Evolutionary conservation across 1,284 basidiomycete genomes (phyloP), one percentile per base, ranked within the genome.

Genomic region (Cryptococcus neoformans): DNA sequence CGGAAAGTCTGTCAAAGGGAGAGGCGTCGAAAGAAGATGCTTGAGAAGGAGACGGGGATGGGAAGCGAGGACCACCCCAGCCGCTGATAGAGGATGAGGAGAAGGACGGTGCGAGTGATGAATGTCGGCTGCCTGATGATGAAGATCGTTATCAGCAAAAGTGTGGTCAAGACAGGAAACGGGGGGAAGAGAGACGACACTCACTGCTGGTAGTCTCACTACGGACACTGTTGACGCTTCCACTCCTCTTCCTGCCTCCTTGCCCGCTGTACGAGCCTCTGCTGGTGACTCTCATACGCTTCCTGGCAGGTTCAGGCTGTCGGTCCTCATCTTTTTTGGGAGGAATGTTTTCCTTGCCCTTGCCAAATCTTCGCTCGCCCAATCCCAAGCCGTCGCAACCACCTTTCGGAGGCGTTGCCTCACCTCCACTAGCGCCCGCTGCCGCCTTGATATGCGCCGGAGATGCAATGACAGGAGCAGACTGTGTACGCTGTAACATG

Each of bases 311-410:
- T 48, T 60, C 59, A 55, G 40, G 40, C 40, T 62, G 60, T 14
- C 62, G 61, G 37, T 63, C 62, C 34, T 65, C 62, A 14, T 68
- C 65, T 51, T 66, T 69, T 45, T 67, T 67, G 0, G 74, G 74
- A 1, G 74, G 74, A 21, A 76, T 64, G 54, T 76, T 76, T 59
- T 76, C 74, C 58, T 76, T 76, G 40, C 74, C 74, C 55, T 66
- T 69, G 10, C 70, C 72, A 45, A 59, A 66, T 14, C 66, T 51
- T 38, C 64, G 62, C 1, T 56, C 52, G 1, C 56, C 51, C 5
- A 60, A 58, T 34, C 63, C 61, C 40, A 56, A 59, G 21, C 63
- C 62, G 16, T 58, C 59, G 34, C 47, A 28, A 28, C 54, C 49
- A 17, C 55, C 59, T 34, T 59, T 59, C 9, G 53, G 53, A 21